A percentile compares a stretch with the other conserved stretches of the same genome.
Evolutionary conservation across 176 grass and related monocot species (phyloP).

Genomic region (Zoysia pacifica): DNA sequence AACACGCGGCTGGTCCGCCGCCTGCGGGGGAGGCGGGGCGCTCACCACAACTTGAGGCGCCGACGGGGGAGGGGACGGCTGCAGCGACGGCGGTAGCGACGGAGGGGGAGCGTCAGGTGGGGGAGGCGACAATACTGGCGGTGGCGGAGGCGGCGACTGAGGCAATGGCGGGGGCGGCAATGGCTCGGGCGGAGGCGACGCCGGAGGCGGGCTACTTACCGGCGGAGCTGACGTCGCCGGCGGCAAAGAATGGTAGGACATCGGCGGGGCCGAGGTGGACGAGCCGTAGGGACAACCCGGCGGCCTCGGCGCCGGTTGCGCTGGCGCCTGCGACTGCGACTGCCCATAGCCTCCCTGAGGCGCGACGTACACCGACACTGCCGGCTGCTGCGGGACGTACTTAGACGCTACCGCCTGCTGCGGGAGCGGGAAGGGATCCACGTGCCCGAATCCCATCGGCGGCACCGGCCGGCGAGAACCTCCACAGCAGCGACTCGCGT

Average conservation of each 20-base stretch:
- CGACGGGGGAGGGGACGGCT: conserved; percentile 27
- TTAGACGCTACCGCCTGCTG: conserved; percentile 18
- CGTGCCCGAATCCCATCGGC: conserved; percentile 36
- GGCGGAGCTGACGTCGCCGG: conserved; percentile 44
- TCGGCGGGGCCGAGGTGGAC: conserved; percentile 52
- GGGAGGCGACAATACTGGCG: conserved; percentile 46
- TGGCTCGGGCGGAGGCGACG: conserved; percentile 14
- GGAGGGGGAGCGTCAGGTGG: conserved; percentile 44
- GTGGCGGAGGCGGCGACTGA: conserved; percentile 14
- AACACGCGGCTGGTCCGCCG: conserved; percentile 40
- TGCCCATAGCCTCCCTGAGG: conserved; percentile 13
- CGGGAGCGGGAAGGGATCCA: conserved; percentile 44
- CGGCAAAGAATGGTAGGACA: conserved; percentile 39
- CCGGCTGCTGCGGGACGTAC: conserved; percentile 33
- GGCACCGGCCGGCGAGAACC: conserved; percentile 2
- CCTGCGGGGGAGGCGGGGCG: conserved; percentile 41
- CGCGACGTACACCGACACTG: conserved; percentile 27
- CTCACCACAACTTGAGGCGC: conserved; percentile 17
- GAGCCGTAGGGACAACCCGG: conserved; percentile 56
- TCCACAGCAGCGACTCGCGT: conserved; percentile 31
- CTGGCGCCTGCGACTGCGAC: too few relatives aligned
- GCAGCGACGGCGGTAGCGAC: conserved; percentile 33
- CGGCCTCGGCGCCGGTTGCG: conserved; percentile 41
- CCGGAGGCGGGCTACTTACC: conserved; percentile 43
- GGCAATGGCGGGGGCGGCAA: neutral